These are phyloP conservation scores for Pleurotus tuoliensis DNA, from an alignment of 768 basidiomycete species.

Conservation along the genomic window DNA sequence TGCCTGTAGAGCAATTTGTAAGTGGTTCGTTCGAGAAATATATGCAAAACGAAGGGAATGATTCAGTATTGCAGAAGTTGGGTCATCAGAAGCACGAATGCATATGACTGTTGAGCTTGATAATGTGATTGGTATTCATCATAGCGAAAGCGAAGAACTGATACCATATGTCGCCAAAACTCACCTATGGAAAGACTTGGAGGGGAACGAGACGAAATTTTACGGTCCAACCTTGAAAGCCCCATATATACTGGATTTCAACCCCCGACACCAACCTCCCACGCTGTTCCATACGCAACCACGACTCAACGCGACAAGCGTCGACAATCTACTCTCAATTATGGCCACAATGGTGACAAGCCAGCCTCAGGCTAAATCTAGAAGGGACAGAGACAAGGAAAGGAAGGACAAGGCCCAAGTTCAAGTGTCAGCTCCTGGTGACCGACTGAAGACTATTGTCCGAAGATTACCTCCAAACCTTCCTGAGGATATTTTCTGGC, in stretches of 20 bases:
- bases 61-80: conserved; percentile 60
- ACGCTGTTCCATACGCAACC: neutral
- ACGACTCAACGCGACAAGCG: neutral
- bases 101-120: conserved; percentile 67
- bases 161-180: neutral
- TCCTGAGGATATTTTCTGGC: conserved; percentile 93
- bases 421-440: conserved; percentile 26
- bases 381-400: conserved; percentile 33
- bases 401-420: conserved; percentile 31
- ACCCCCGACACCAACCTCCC: neutral
- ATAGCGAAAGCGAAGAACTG: conserved; percentile 11
- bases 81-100: conserved; percentile 41
- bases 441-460: conserved; percentile 83
- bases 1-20: no score
- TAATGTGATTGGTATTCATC: conserved; percentile 57
- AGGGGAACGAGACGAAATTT: neutral
- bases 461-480: conserved; percentile 88
- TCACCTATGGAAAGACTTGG: neutral
- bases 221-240: neutral
- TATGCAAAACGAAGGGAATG: no score
- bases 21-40: no score
- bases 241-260: neutral
- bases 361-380: conserved; percentile 25
- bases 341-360: conserved; percentile 17
- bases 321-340: neutral